These are phyloP conservation scores for Colletotrichum aenigma DNA, from an alignment of 2,329 filamentous ascomycete species.

Conservation along the genomic window DNA sequence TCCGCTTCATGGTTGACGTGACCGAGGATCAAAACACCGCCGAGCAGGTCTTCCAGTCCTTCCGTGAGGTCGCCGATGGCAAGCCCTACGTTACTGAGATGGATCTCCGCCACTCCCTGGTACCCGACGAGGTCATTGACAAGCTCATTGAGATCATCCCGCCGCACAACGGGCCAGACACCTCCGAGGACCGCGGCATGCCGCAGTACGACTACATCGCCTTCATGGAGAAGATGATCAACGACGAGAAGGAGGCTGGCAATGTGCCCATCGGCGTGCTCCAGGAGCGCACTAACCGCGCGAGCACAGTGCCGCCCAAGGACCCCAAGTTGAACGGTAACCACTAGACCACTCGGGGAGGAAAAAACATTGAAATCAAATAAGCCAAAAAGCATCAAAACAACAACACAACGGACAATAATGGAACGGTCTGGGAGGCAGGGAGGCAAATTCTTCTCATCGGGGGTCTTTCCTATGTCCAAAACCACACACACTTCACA, in stretches of 20 bases:
- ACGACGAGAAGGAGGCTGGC: slow-evolving; percentile 35
- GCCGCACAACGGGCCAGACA: slow-evolving; percentile 79
- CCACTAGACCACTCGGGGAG: slow-evolving; percentile 14
- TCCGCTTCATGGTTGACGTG: slow-evolving; percentile 98
- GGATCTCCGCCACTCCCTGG: slow-evolving; percentile 91
- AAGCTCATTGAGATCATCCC: slow-evolving; percentile 90
- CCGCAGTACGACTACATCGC: slow-evolving; percentile 95
- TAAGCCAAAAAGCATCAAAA: not conserved
- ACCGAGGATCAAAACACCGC: slow-evolving; percentile 99
- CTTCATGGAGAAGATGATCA: slow-evolving; percentile 91
- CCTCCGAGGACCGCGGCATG: slow-evolving; percentile 81
- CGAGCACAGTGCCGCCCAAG: slow-evolving; percentile 35
- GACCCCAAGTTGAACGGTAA: slow-evolving; percentile 38
- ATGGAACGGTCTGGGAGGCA: not conserved
- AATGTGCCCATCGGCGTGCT: slow-evolving; percentile 33
- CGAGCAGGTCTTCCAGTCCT: slow-evolving; percentile 97
- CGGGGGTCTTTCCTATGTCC: not conserved
- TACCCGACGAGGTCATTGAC: slow-evolving; percentile 96
- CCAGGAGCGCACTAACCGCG: slow-evolving; percentile 37
- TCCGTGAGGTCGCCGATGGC: slow-evolving; percentile 95
- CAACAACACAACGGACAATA: not conserved
- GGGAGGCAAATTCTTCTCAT: not conserved
- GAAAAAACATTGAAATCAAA: not conserved
- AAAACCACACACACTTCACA: not conserved
- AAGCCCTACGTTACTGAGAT: slow-evolving; percentile 99